Evolutionary conservation across 2,329 filamentous ascomycete genomes (phyloP).

Genomic region (Colletotrichum sp.): DNA sequence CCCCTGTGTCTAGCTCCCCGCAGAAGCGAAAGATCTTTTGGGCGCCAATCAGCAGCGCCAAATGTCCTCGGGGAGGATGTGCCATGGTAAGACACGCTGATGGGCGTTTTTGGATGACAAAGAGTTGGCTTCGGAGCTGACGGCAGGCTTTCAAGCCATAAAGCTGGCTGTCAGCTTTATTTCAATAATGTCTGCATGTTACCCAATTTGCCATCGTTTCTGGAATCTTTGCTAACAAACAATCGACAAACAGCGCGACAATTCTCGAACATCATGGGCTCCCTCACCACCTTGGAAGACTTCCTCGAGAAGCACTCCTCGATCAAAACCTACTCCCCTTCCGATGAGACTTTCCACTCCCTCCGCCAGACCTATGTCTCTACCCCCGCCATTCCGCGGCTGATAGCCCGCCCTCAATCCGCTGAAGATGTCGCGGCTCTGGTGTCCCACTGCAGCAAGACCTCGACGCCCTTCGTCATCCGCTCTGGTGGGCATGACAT

Average conservation of each 20-base stretch:
- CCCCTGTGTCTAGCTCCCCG: neutral
- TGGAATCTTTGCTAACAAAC: neutral
- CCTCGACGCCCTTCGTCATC: conserved; percentile 1
- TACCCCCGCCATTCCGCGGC: neutral
- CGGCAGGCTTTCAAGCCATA: neutral
- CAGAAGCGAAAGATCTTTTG: neutral
- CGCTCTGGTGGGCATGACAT: conserved; percentile 20
- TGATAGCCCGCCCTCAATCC: neutral
- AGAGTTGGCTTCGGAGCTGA: neutral
- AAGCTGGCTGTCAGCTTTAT: neutral
- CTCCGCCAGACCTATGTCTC: neutral
- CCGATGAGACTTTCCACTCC: neutral
- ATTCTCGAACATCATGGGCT: neutral
- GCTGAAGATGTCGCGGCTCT: neutral
- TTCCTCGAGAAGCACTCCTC: neutral
- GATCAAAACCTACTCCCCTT: neutral
- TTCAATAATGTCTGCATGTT: neutral
- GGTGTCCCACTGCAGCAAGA: neutral
- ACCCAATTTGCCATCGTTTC: neutral
- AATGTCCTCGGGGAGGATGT: neutral
- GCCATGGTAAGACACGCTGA: neutral
- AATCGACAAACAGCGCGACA: neutral
- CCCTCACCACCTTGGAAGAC: neutral
- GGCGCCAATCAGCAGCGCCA: neutral
- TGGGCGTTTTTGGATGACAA: neutral